These are phyloP conservation scores for Blumeria graminis DNA, from an alignment of 2,329 filamentous ascomycete genomes.

Conservation along the genomic window DNA sequence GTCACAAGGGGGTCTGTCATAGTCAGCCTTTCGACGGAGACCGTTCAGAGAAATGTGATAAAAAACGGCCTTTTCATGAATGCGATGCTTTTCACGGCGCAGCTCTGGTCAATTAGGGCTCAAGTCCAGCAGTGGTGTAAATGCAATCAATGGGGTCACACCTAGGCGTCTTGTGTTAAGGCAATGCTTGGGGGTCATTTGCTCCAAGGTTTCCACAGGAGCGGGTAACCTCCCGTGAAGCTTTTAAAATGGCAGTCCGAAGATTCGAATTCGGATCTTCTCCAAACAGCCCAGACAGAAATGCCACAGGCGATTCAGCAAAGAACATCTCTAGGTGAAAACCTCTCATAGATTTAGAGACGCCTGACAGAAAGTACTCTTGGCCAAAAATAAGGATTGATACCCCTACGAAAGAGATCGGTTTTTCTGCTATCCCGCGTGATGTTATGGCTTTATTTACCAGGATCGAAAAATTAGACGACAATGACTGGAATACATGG, in stretches of 20 bases:
- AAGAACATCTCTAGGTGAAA: too few species aligned
- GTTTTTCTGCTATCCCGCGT: too few species aligned
- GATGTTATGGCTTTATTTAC: neutral
- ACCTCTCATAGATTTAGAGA: too few species aligned
- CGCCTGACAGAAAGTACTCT: too few species aligned
- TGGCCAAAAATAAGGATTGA: too few species aligned
- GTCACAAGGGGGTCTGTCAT: neutral
- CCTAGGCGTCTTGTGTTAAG: neutral
- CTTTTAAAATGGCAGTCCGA: too few species aligned
- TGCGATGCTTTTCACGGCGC: neutral
- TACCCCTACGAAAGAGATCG: too few species aligned
- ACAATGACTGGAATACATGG: neutral
- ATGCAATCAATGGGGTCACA: neutral
- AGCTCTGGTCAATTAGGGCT: neutral
- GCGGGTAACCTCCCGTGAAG: too few species aligned
- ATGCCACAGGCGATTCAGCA: too few species aligned
- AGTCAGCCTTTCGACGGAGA: neutral
- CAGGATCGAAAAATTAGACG: neutral
- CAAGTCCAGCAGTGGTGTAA: neutral
- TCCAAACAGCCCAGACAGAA: too few species aligned
- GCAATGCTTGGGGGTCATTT: neutral
- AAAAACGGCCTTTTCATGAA: neutral
- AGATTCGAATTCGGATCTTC: too few species aligned
- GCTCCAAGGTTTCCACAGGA: too few species aligned
- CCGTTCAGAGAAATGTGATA: neutral